Evolutionary conservation across 1,284 basidiomycete species (phyloP), one percentile per base, ranked within the genome.

Genomic region (Caloboletus inedulis): DNA sequence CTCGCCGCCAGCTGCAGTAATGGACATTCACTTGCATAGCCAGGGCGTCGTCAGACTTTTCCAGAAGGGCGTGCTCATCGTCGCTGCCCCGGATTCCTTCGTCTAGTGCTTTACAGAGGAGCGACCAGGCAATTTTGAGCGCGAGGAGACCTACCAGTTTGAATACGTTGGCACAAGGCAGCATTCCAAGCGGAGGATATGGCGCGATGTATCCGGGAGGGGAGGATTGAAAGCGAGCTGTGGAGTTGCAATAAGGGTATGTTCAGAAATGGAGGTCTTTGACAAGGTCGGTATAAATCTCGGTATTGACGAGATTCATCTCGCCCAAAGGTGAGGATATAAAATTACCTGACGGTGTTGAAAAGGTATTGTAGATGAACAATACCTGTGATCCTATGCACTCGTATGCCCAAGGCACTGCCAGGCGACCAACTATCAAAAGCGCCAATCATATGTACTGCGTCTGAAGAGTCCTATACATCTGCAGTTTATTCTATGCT

Each of bases 121-220:
- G 1, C 78, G 80, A 25, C 75, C 76, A 25, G 74, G 76, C 3
- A 68, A 72, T 47, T 63, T 80, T n/a, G 70, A 69, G 18, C 70
- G 71, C 31, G 79, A 84, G 61, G 79, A 81, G 59, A 80, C 70
- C 47, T 70, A 65, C 55, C 60, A 68, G 21, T 77, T 81, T 59
- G 69, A 77, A 37, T 79, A 81, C 59, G 70, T 73, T 7, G 86
- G 84, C 10, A 65, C 72, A 16, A 82, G 83, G 7, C 85, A 77
- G 80, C 78, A 86, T 69, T 88, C 69, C 78, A 87, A 66, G 85
- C 85, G 10, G 85, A 89, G 58, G 89, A 91, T 58, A 88, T 90
- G n/a, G 90, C 87, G 13, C 69, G 87, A 47, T 87, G 85, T 61
- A 70, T 91, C 19, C 69, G 82, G 39, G 84, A 85, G 47, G 87